phyloP scores from a whole-genome alignment of 257 asterid genomes.

The Scutellaria barbata region DNA sequence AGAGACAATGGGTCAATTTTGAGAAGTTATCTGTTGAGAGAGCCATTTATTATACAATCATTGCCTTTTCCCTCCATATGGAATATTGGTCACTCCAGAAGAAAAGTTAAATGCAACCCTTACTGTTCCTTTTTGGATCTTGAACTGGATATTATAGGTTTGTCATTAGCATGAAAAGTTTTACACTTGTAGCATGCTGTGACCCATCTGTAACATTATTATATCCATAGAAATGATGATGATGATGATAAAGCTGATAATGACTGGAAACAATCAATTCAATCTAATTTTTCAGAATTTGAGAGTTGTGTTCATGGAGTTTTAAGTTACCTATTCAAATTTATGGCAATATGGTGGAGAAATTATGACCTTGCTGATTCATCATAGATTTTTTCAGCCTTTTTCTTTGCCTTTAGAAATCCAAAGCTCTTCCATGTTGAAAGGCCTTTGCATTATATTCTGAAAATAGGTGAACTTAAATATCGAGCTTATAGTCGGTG shows the following conservation, averaged over 20 bases:
- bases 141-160: constrained; percentile 5
- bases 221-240: constrained; percentile 12
- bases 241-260: constrained; percentile 14
- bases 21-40: constrained; percentile 14
- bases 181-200: constrained; percentile 7
- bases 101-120: constrained; percentile 3
- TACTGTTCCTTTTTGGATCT: constrained; percentile 6
- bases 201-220: neutral
- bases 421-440: neutral
- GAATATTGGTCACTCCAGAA: constrained; percentile 7
- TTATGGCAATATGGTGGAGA: neutral
- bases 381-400: constrained; percentile 15
- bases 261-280: constrained; percentile 2
- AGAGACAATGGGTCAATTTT: constrained; percentile 19
- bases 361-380: constrained; percentile 3
- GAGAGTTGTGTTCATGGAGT: neutral
- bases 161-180: constrained; percentile 15
- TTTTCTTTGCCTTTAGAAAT: constrained; percentile 20
- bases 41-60: constrained; percentile 12
- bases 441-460: neutral
- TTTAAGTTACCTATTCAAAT: neutral
- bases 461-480: neutral
- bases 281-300: constrained; percentile 16
- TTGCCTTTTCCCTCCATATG: constrained; percentile 9
- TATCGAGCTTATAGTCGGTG: neutral